Conservation (phyloP, 176 grass and related monocot genomes). For the Cymbopogon citratus region DNA sequence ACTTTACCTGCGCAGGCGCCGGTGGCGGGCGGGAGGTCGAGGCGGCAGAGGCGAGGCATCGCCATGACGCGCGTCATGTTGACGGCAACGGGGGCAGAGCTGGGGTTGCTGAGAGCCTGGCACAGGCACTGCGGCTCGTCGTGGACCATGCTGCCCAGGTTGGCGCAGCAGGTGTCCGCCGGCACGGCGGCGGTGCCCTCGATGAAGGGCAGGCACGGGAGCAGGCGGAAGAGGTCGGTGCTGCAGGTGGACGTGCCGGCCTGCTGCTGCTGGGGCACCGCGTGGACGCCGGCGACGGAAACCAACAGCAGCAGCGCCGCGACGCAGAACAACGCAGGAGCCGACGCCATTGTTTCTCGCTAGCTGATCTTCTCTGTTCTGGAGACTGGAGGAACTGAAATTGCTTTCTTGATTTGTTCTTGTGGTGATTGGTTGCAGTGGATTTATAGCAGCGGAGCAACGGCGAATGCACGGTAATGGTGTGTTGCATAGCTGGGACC, state of each 20-base stretch:
- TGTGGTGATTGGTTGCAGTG: background rate
- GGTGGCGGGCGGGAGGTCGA: constrained; percentile 37
- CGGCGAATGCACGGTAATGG: constrained; percentile 28
- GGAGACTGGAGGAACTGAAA: background rate
- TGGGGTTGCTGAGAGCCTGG: constrained; percentile 49
- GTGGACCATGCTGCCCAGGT: constrained; percentile 54
- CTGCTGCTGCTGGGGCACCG: constrained; percentile 7
- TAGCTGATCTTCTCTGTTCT: background rate
- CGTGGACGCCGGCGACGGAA: background rate
- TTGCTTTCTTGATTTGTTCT: background rate
- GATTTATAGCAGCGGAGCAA: constrained; percentile 18
- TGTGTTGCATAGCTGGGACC: background rate
- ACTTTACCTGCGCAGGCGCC: constrained; percentile 47
- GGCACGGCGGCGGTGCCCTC: constrained; percentile 33
- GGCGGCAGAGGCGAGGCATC: constrained; percentile 62
- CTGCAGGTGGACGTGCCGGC: constrained; percentile 28
- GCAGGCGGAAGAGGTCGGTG: constrained; percentile 41
- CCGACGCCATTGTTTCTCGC: constrained; percentile 13
- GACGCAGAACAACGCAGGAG: background rate
- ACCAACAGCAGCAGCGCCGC: constrained; percentile 9
- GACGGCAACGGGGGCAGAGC: constrained; percentile 37
- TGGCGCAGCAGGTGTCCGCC: constrained; percentile 64
- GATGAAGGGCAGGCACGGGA: constrained; percentile 58
- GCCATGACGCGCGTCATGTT: constrained; percentile 53
- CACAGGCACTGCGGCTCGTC: constrained; percentile 70